Evolutionary conservation across 257 asterid species (phyloP).

Genomic region (Handroanthus guayacan): DNA sequence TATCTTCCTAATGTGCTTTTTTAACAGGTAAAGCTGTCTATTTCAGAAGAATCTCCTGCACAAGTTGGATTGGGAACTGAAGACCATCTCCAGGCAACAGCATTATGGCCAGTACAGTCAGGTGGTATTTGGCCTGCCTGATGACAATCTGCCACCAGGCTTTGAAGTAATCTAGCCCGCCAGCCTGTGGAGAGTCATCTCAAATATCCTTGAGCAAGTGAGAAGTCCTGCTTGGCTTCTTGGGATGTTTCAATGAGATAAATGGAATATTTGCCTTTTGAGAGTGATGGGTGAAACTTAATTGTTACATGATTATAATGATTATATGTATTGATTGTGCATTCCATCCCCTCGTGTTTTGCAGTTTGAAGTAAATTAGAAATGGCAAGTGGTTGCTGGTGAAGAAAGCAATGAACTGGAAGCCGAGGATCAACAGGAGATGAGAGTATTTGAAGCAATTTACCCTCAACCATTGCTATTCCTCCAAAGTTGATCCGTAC

Average conservation of each 20-base stretch:
- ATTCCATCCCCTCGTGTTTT: slow-evolving; percentile 17
- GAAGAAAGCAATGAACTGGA: slow-evolving; percentile 61
- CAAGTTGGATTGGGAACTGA: slow-evolving; percentile 58
- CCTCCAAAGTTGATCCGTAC: slow-evolving; percentile 58
- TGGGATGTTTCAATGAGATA: not conserved
- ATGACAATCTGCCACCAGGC: slow-evolving; percentile 71
- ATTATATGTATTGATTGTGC: not conserved
- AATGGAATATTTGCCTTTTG: too few species aligned
- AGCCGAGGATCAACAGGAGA: slow-evolving; percentile 53
- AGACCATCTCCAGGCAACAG: slow-evolving; percentile 65
- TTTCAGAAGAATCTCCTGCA: slow-evolving; percentile 69
- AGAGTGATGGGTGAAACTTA: not conserved
- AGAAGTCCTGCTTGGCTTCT: slow-evolving; percentile 23
- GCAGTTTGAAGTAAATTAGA: slow-evolving; percentile 52
- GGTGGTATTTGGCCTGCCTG: slow-evolving; percentile 42
- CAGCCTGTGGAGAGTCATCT: slow-evolving; percentile 42
- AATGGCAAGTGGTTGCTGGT: slow-evolving; percentile 62
- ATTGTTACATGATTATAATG: not conserved
- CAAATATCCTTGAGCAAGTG: slow-evolving; percentile 63
- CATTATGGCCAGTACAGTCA: slow-evolving; percentile 45
- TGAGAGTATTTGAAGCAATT: slow-evolving; percentile 65
- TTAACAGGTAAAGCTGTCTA: slow-evolving; percentile 60
- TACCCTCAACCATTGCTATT: slow-evolving; percentile 74
- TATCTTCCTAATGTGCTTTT: slow-evolving; percentile 14
- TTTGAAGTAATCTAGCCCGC: slow-evolving; percentile 59